Base-by-base conservation (phyloP, 2,329 filamentous ascomycete species). In the Colletotrichum salicis region DNA sequence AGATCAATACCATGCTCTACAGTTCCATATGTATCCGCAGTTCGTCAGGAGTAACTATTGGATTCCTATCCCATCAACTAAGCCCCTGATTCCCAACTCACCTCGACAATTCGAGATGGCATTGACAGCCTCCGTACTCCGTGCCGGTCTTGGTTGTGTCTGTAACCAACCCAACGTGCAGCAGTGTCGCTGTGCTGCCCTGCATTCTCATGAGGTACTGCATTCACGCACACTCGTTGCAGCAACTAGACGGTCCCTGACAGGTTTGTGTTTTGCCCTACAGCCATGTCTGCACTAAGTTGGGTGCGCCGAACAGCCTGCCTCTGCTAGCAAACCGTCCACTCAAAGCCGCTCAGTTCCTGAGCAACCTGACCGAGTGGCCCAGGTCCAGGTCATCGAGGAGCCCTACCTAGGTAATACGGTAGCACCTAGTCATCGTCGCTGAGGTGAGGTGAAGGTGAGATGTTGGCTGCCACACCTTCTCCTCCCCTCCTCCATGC, bases 401-500 rank as follows among this genome's bases (percentile, higher is more conserved):
- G 13, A 41, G 27, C 27, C 27, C 27, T 29, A 29, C 27, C 27
- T 29, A 29, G 27, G 27, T 29, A 29, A 29, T 29, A 29, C 27
- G 27, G 27, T 29, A 51, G 59, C 27, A 48, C 59, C 22, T 31
- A 31, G 58, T 45, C 35, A 19, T 51, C 29, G 52, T 65, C 61
- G 52, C 66, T 27, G 54, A 58, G 63, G 45, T 51, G 56, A 41
- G 37, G 15, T 41, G 37, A 41, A 67, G 64, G 64, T 54, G 66
- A 33, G 58, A 37, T 51, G 55, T 59, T 64, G 69, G 65, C 59
- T 71, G 69, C 64, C 69, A 71, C 54, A 62, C 68, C 57, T 59
- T 12, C 35, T 27, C 55, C 55, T 51, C 31, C 41, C 27, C 55
- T 11, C 56, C 27, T 67, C 27, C 27, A 41, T 45, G 33, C 63